Evolutionary conservation across 805 yeast genomes (phyloP), one percentile per base, ranked within the genome.

Genomic region (Candida awuae): DNA sequence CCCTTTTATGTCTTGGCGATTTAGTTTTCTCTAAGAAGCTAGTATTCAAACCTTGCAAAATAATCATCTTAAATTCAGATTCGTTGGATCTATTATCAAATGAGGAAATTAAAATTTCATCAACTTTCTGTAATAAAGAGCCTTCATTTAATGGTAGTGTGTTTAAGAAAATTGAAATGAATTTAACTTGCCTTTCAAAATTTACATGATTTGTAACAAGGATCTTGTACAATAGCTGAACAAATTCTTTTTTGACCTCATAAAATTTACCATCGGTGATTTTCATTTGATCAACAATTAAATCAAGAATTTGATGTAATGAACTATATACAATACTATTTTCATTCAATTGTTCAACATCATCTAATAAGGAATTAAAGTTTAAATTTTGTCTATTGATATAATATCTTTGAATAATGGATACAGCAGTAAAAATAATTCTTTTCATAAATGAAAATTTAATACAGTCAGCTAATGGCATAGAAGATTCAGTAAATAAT

Each of bases 401-500:
- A 12, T 41, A 35, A 19, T 28, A 41, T 29, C 61, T 49, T 9
- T 47, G 33, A 17, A 53, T 17, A 13, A 54, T n/a, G 3, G 61
- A 56, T 15, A 47, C 43, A 2, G 42, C 25, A 8, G 48, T 35
- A 22, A 39, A 41, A 2, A 52, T 37, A 10, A 54, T 29, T 46
- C 50, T 46, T 30, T 58, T 56, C 22, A 54, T 43, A 21, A 48
- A 26, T 7, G 44, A 28, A 13, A 55, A 16, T 25, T 46, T 56
- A 15, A 63, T 47, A 19, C 68, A 41, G 1, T 67, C 59, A 6
- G 49, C 52, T 8, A 70, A 56, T 0, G 75, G 64, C 40, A 68
- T 71, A 38, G 64, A 65, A 5, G 72, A 66, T 45, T 68, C 71
- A 39, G 70, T 65, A 35, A 55, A 68, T 9, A 69, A 45, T 23